These are phyloP conservation scores for Notholithocarpus densiflorus DNA, from an alignment of 306 rosid species.

Conservation along the genomic window DNA sequence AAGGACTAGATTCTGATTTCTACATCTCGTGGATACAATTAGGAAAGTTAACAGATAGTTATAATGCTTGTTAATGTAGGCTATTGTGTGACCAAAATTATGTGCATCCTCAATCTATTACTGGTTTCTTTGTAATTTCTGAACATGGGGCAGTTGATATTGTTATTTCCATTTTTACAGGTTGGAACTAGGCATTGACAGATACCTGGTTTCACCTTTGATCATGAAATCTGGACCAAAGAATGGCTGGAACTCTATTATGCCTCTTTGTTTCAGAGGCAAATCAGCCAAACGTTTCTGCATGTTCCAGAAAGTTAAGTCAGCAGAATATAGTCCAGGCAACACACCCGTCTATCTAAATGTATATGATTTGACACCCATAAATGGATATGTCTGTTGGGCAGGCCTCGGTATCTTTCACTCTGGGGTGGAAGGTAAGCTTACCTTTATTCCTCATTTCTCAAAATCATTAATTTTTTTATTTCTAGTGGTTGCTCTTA, in stretches of 20 bases:
- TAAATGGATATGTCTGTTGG: constrained; percentile 89
- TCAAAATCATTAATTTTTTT: not conserved
- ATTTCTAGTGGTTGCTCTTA: not conserved
- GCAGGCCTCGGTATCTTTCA: constrained; percentile 96
- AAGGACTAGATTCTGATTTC: not conserved
- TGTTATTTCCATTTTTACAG: constrained; percentile 29
- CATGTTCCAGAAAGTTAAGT: constrained; percentile 67
- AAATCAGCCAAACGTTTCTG: constrained; percentile 67
- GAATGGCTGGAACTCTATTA: constrained; percentile 59
- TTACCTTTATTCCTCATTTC: not conserved
- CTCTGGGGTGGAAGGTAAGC: constrained; percentile 86
- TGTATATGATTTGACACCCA: constrained; percentile 87
- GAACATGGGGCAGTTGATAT: not conserved
- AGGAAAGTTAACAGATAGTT: not conserved
- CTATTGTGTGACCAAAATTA: not conserved
- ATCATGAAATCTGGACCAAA: constrained; percentile 75
- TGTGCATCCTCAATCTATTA: not conserved
- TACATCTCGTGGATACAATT: not conserved
- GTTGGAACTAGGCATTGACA: constrained; percentile 37
- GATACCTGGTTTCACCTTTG: constrained; percentile 34
- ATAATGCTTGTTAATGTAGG: not conserved
- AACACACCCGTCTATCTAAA: constrained; percentile 81
- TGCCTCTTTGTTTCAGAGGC: constrained; percentile 69
- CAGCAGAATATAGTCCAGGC: constrained; percentile 52
- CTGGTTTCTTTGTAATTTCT: not conserved